Percentiles rank a stretch among this genome's conserved stretches.
Evolutionary conservation across 805 yeast genomes (phyloP).

Genomic region (Kluyveromyces siamensis): DNA sequence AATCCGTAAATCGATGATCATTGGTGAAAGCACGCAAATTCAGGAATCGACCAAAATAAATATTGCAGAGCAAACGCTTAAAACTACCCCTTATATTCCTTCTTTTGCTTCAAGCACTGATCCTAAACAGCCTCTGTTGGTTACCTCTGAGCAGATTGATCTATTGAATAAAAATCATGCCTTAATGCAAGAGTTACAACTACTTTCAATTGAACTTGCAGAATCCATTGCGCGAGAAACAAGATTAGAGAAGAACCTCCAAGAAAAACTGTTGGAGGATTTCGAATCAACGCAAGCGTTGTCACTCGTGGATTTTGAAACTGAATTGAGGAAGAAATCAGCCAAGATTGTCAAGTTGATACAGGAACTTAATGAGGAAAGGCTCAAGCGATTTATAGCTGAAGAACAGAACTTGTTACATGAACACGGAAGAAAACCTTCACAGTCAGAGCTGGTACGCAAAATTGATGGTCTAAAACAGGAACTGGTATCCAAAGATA

Average conservation of each 20-base stretch:
- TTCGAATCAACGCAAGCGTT: conserved; percentile 2
- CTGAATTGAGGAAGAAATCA: conserved; percentile 31
- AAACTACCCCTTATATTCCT: conserved; percentile 45
- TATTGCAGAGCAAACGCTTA: neutral
- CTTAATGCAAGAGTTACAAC: conserved; percentile 52
- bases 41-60: neutral
- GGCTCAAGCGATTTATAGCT: conserved; percentile 56
- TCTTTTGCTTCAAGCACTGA: conserved; percentile 51
- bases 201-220: conserved; percentile 66
- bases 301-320: conserved; percentile 20
- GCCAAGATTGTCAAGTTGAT: conserved; percentile 43
- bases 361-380: conserved; percentile 51
- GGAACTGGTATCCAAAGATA: conserved; percentile 40
- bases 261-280: conserved; percentile 3
- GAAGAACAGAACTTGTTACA: conserved; percentile 57
- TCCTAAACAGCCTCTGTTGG: neutral
- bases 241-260: conserved; percentile 41
- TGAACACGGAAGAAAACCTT: conserved; percentile 45
- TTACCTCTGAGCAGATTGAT: conserved; percentile 43
- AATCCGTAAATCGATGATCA: conserved; percentile 1
- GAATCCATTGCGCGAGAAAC: conserved; percentile 63
- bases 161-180: conserved; percentile 51
- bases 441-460: conserved; percentile 45
- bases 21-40: conserved; percentile 1
- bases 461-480: conserved; percentile 45